Evolutionary conservation across 2,329 filamentous ascomycete species (phyloP), one percentile per base, ranked within the genome.

Genomic region (Cercospora nicotianae): DNA sequence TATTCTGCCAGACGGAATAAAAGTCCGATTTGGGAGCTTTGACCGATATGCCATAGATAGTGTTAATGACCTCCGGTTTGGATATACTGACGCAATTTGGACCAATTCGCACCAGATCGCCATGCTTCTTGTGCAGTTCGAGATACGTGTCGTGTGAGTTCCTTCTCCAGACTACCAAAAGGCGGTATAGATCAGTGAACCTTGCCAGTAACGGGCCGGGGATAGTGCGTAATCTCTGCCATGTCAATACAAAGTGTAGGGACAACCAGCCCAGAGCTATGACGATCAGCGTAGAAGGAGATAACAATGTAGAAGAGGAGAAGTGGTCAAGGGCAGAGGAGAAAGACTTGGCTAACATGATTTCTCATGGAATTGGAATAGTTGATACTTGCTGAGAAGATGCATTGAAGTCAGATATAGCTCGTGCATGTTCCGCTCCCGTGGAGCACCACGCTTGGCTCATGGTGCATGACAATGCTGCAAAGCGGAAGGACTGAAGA

Each of bases 31-130:
- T 65, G 59, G 30, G 42, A 13, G 69, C 68, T 42, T 73, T 72
- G 58, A 71, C 61, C 63, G 72, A 71, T 42, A 76, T 71, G 31
- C 90, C 90, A 72, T 94, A 76, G 45, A 75, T 72, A 16, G 60
- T 67, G 16, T 83, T 82, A 60, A 94, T 91, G 5, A 89, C 90
- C 9, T 82, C 83, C 33, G 90, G 89, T 73, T 93, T 90, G 65
- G 87, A 89, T 60, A 94, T 82, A 68, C 89, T 91, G 72, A 93
- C 83, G 73, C 93, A 90, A 72, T 91, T 88, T 0, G 91, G 91
- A 73, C 91, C 89, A 73, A 94, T 89, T 23, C 91, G 86, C 31
- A 94, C 87, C 0, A 94, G 79, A 3, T 87, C 87, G 2, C 91
- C 91, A 36, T 90, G 81, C 73, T 87, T 87, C 80, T 88, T 85